Percentiles rank a stretch among this genome's conserved stretches.
These are phyloP conservation scores for Taphrina betulina DNA, from an alignment of 1,139 yeast genomes.

Conservation along the genomic window DNA sequence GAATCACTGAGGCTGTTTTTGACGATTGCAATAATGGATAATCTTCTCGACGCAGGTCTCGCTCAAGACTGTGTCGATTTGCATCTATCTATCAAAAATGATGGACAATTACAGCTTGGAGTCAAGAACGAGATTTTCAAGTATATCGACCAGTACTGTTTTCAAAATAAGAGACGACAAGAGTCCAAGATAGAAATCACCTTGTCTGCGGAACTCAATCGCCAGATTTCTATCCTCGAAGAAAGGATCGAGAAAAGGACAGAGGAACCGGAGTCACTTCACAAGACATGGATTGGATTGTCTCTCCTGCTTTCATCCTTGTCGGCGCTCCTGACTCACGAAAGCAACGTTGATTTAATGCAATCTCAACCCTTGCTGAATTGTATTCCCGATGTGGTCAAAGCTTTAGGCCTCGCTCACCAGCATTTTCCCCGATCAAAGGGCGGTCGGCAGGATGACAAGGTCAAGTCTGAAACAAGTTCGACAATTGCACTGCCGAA, in stretches of 20 bases:
- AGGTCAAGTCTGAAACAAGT: not conserved
- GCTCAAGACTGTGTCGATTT: conserved; percentile 8
- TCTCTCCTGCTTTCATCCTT: conserved; percentile 5
- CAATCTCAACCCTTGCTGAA: not conserved
- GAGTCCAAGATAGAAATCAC: not conserved
- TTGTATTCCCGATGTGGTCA: not conserved
- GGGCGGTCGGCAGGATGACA: conserved; percentile 1
- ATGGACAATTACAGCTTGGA: not conserved
- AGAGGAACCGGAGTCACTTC: not conserved
- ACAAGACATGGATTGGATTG: conserved; percentile 3
- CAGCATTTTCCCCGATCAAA: conserved; percentile 9
- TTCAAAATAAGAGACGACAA: not conserved
- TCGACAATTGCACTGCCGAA: not conserved
- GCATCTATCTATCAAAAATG: not conserved
- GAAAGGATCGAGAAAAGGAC: not conserved
- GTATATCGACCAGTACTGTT: conserved; percentile 10
- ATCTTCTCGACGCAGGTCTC: conserved; percentile 3
- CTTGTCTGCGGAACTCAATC: not conserved
- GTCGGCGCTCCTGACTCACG: conserved; percentile 5
- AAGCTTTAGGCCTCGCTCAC: conserved; percentile 18
- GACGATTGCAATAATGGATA: conserved; percentile 2
- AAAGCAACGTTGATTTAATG: not conserved
- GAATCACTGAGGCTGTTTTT: not conserved
- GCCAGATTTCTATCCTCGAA: not conserved
- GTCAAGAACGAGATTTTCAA: not conserved